Base-by-base conservation (phyloP, 495 filamentous ascomycete species). In the Aspergillus bridgeri region DNA sequence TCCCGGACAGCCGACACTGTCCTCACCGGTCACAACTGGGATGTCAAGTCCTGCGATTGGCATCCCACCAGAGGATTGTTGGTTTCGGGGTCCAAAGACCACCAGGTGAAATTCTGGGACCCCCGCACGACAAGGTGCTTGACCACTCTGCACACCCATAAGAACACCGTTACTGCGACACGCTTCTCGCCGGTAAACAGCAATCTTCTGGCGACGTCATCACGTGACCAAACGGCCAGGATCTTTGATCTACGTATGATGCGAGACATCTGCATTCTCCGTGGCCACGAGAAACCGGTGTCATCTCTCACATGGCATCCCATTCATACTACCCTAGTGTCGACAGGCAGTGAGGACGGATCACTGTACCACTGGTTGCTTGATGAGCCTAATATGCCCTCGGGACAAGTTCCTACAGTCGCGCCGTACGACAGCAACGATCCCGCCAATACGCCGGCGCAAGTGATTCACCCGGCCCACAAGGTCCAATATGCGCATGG, bases 221-320 rank as follows among this genome's bases (percentile, higher is more conserved):
- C 91, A 18, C 84, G 94, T 60, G 94, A 98, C 64, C 89, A 93
- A 65, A 94, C 89, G 4, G 91, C 91, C 29, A 84, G 94, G 46
- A 83, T 98, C 9, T 96, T 97, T 62, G 94, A 98, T 68, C 77
- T 98, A 33, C 88, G 94, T 15, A 96, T 96, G 88, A 98, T 98
- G 94, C 88, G 95, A 53, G 94, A 98, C 70, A 89, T 97, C 47
- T 89, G 89, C 64, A 84, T 98, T 33, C 79, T 98, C 18, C 84
- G 89, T 51, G 93, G 94, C 15, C 91, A 97, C 62, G 92, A 98
- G 59, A 96, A 96, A 73, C 94, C 96, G 59, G 86, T 98, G 42
- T 95, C 91, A 19, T 93, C 92, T 2, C 68, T 98, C 43, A 79
- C 89, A 6, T 98, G 93, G 93, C 94, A 98, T 74, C 94, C 94